These are phyloP conservation scores for Phytopythium oedochilum DNA, from an alignment of 352 stramenopile genomes.

Conservation along the genomic window DNA sequence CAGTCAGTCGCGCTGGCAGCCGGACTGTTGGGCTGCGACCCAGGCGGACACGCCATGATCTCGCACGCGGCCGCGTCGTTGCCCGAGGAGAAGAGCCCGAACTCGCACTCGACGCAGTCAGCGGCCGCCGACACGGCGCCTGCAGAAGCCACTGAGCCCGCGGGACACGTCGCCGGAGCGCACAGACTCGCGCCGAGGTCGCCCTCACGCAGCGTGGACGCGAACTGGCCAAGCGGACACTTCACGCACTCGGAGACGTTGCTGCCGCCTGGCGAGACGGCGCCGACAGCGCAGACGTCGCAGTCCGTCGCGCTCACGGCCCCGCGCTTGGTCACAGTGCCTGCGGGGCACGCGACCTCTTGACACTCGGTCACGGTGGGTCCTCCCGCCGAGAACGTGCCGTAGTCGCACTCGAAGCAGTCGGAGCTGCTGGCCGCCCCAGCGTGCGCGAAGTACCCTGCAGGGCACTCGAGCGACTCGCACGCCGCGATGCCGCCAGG, in stretches of 20 bases:
- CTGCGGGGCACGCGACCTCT: slow-evolving; percentile 15
- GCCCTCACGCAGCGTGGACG: slow-evolving; percentile 4
- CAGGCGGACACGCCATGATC: slow-evolving; percentile 21
- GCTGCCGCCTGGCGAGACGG: slow-evolving; percentile 20
- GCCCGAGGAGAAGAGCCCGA: slow-evolving; percentile 23
- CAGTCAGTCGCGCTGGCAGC: slow-evolving; percentile 22
- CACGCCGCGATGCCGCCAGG: slow-evolving; percentile 19
- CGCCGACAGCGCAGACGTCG: slow-evolving; percentile 18
- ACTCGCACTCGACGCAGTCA: slow-evolving; percentile 22
- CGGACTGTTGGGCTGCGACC: slow-evolving; percentile 17
- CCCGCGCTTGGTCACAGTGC: slow-evolving; percentile 22
- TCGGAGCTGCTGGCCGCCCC: slow-evolving; percentile 20
- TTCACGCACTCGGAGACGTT: slow-evolving; percentile 12
- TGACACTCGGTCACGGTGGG: slow-evolving; percentile 16
- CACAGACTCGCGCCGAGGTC: slow-evolving; percentile 27
- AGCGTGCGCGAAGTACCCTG: slow-evolving; percentile 19
- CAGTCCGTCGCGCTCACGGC: slow-evolving; percentile 27
- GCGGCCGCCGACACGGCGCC: slow-evolving; percentile 14
- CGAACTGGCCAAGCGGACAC: slow-evolving; percentile 23
- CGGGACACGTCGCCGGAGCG: slow-evolving; percentile 10
- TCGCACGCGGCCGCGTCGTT: slow-evolving; percentile 19
- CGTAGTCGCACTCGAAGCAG: slow-evolving; percentile 25
- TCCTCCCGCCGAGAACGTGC: slow-evolving; percentile 30
- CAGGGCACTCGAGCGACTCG: slow-evolving; percentile 15
- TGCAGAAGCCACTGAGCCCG: slow-evolving; percentile 11